phyloP scores from a whole-genome alignment of 225 moss, liverwort and hornwort genomes.

The Climacium dendroides region DNA sequence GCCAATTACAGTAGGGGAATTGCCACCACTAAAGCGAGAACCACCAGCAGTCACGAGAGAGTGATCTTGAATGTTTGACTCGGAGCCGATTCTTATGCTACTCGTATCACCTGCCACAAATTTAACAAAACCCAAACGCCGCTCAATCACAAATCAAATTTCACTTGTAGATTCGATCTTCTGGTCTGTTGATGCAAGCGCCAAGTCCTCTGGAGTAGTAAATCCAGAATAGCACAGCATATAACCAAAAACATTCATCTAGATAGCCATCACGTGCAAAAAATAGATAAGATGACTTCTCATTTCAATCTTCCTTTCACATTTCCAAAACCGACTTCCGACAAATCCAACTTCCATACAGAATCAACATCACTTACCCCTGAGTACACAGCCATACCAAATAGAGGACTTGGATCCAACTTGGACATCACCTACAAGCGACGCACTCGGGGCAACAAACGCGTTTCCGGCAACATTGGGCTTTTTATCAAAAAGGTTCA shows the following conservation, averaged over 20 bases:
- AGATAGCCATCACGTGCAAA: neutral
- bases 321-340: neutral
- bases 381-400: slow-evolving; percentile 88
- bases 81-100: slow-evolving; percentile 62
- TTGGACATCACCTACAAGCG: slow-evolving; percentile 77
- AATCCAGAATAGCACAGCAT: neutral
- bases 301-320: neutral
- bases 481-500: slow-evolving; percentile 65
- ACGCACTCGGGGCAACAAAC: slow-evolving; percentile 81
- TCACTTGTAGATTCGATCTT: neutral
- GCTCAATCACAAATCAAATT: neutral
- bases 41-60: slow-evolving; percentile 63
- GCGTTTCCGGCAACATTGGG: slow-evolving; percentile 50
- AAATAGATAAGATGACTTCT: neutral
- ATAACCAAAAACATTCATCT: neutral
- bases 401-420: slow-evolving; percentile 81
- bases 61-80: slow-evolving; percentile 95
- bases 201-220: neutral
- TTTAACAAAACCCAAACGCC: neutral
- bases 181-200: neutral
- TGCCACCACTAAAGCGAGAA: slow-evolving; percentile 46
- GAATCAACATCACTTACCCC: slow-evolving; percentile 32
- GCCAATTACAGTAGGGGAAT: slow-evolving; percentile 60
- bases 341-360: neutral
- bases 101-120: slow-evolving; percentile 63